Evolutionary conservation across 1,284 basidiomycete species (phyloP).

Genomic region (Sanghuangporus baumii): DNA sequence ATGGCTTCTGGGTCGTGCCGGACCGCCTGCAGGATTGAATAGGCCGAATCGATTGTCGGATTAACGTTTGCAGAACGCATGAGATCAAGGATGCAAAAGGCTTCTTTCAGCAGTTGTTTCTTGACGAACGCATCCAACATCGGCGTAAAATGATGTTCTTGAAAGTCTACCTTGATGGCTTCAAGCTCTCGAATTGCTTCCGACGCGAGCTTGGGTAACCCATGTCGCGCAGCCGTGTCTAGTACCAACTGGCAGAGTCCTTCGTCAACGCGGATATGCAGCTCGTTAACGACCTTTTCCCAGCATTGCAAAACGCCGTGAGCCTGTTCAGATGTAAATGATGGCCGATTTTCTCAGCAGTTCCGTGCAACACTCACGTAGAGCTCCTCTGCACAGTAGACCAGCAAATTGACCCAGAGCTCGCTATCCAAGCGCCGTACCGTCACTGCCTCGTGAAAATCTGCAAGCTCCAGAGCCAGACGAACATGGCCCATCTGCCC

Average conservation of each 20-base stretch:
- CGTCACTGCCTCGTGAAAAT: slow-evolving; percentile 50
- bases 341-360: neutral
- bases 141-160: slow-evolving; percentile 69
- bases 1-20: slow-evolving; percentile 44
- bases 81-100: slow-evolving; percentile 45
- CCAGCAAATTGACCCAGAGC: slow-evolving; percentile 56
- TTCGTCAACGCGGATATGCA: slow-evolving; percentile 62
- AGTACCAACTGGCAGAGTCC: slow-evolving; percentile 67
- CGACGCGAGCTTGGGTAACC: slow-evolving; percentile 61
- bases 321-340: slow-evolving; percentile 35
- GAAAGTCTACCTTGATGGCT: slow-evolving; percentile 38
- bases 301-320: slow-evolving; percentile 64
- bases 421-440: slow-evolving; percentile 45
- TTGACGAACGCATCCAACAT: slow-evolving; percentile 60
- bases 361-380: slow-evolving; percentile 45
- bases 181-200: slow-evolving; percentile 56
- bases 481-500: slow-evolving; percentile 45
- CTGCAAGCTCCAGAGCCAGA: slow-evolving; percentile 64
- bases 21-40: slow-evolving; percentile 49
- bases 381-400: slow-evolving; percentile 47
- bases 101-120: slow-evolving; percentile 49
- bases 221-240: slow-evolving; percentile 66
- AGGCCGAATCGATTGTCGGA: slow-evolving; percentile 41
- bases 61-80: slow-evolving; percentile 48
- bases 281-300: slow-evolving; percentile 49